Evolutionary conservation across 768 basidiomycete genomes (phyloP).

Genomic region (Naganishia friedmannii): DNA sequence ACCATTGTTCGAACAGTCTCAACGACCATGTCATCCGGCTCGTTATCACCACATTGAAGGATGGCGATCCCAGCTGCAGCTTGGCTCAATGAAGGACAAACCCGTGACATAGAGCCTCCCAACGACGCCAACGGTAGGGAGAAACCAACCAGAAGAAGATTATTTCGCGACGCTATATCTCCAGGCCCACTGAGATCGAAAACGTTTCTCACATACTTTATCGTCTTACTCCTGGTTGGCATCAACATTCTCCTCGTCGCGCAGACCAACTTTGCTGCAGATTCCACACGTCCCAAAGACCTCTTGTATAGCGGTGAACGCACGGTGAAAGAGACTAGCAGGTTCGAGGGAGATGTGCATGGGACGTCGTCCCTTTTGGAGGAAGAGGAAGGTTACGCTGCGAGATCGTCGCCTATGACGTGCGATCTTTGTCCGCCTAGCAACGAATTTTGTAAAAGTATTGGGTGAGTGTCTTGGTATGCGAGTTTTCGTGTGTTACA

Average conservation of each 20-base stretch:
- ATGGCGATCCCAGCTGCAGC: not conserved
- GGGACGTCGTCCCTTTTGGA: too few relatives aligned
- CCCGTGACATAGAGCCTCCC: not conserved
- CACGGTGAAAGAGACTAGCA: not conserved
- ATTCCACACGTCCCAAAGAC: not conserved
- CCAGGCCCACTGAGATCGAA: not conserved
- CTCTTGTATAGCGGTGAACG: not conserved
- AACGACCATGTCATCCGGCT: too few relatives aligned
- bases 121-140: not conserved
- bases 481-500: not conserved
- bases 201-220: not conserved
- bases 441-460: conserved; percentile 7
- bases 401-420: conserved; percentile 2
- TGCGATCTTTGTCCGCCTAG: conserved; percentile 16
- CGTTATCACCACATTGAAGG: not conserved
- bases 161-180: not conserved
- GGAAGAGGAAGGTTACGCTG: not conserved
- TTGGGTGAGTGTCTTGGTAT: conserved; percentile 16
- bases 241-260: conserved; percentile 21
- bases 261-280: not conserved
- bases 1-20: too few relatives aligned
- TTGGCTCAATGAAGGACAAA: not conserved
- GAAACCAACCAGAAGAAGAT: not conserved
- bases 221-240: conserved; percentile 7
- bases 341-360: not conserved